Evolutionary conservation across 2,329 filamentous ascomycete species (phyloP).

Genomic region (Ambrosiella cleistominuta): DNA sequence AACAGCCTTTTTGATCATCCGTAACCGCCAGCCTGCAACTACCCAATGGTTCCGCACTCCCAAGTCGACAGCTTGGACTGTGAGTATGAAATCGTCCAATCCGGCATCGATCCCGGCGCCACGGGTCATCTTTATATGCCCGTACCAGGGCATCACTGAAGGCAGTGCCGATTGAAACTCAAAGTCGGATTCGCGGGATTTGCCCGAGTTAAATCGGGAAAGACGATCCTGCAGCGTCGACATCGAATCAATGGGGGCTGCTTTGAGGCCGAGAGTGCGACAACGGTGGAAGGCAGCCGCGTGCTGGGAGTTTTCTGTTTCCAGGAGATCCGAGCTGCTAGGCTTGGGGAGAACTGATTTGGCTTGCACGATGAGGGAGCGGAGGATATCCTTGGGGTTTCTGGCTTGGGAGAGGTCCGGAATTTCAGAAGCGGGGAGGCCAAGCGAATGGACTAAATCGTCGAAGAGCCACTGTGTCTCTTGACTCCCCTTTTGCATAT

Average conservation of each 20-base stretch:
- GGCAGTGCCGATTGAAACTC: conserved; percentile 15
- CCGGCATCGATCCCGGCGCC: conserved; percentile 15
- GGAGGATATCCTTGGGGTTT: background rate
- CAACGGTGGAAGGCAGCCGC: background rate
- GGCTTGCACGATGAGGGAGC: background rate
- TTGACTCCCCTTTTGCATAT: background rate
- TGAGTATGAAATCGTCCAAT: conserved; percentile 14
- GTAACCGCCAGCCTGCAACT: conserved; percentile 2
- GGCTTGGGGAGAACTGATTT: background rate
- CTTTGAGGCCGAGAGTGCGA: conserved; percentile 12
- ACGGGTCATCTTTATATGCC: conserved; percentile 10
- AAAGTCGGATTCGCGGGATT: conserved; percentile 13
- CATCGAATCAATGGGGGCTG: background rate
- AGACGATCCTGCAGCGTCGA: background rate
- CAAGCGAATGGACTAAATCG: background rate
- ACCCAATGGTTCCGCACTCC: conserved; percentile 8
- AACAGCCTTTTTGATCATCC: background rate
- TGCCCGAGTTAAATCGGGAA: background rate
- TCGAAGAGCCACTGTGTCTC: background rate
- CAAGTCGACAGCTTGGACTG: conserved; percentile 13
- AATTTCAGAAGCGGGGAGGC: background rate
- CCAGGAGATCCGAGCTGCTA: background rate
- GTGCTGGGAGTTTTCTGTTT: background rate
- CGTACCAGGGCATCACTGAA: conserved; percentile 11
- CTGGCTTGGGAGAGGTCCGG: background rate